phyloP scores from a whole-genome alignment of 2,329 filamentous ascomycete genomes.

The Leptodontidium sp. region DNA sequence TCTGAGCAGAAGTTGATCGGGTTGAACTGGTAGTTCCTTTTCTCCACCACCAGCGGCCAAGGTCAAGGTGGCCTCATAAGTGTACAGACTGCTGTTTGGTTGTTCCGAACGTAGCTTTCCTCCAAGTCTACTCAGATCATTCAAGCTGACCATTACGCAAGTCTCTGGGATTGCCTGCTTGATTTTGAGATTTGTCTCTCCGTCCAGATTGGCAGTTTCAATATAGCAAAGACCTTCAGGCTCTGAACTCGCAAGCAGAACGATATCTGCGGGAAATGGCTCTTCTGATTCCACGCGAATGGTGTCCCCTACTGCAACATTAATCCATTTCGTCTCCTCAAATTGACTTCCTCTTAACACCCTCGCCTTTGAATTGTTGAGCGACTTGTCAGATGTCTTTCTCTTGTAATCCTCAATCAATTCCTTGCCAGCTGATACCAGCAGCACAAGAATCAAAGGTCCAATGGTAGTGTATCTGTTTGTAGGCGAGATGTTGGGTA shows the following conservation, averaged over 20 bases:
- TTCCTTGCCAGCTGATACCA: slow-evolving; percentile 97
- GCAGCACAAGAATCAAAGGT: slow-evolving; percentile 85
- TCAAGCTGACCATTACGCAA: slow-evolving; percentile 82
- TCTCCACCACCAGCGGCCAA: slow-evolving; percentile 91
- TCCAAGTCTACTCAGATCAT: slow-evolving; percentile 83
- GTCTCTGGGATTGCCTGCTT: slow-evolving; percentile 98
- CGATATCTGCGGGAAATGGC: slow-evolving; percentile 92
- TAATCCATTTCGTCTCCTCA: slow-evolving; percentile 89
- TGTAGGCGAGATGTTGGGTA: slow-evolving; percentile 92
- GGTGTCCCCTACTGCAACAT: slow-evolving; percentile 91
- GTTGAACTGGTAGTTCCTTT: slow-evolving; percentile 87
- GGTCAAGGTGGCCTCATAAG: slow-evolving; percentile 94
- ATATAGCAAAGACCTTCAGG: slow-evolving; percentile 98
- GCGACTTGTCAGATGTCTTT: slow-evolving; percentile 82
- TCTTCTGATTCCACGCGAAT: slow-evolving; percentile 93
- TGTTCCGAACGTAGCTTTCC: slow-evolving; percentile 93
- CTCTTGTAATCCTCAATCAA: slow-evolving; percentile 92
- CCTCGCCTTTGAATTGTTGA: slow-evolving; percentile 87
- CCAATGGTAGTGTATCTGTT: slow-evolving; percentile 97
- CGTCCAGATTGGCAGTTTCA: slow-evolving; percentile 96
- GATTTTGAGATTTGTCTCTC: slow-evolving; percentile 98
- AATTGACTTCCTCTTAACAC: slow-evolving; percentile 87
- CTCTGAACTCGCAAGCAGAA: slow-evolving; percentile 92
- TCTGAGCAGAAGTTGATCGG: slow-evolving; percentile 91
- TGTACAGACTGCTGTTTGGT: slow-evolving; percentile 97